Base-by-base conservation (phyloP, 805 yeast species). In the Diddensiella transvaalensis region DNA sequence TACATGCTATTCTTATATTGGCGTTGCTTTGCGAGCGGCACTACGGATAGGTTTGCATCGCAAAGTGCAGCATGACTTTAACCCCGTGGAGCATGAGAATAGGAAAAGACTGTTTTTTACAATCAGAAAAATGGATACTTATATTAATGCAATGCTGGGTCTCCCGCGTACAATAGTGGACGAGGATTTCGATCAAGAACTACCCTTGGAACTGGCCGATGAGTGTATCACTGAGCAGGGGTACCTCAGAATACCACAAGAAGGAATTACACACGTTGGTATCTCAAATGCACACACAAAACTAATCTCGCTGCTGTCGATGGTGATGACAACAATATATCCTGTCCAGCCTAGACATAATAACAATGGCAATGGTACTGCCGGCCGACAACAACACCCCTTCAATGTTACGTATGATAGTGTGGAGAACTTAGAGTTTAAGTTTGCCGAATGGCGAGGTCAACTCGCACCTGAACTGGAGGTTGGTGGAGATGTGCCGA, bases 241-340 rank as follows among this genome's bases (percentile, higher is more conserved):
- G 0, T 81, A 82, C 54, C 56, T 70, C 17, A 67, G 58, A 61
- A 36, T 35, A 38, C 67, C 59, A 62, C 80, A 61, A 57, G 67
- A 67, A 67, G 79, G 71, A 62, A 65, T 85, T 21, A 81, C 90
- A 6, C 80, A 87, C 8, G 74, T 88, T 17, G 89, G 82, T 0
- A 83, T 89, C 63, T 93, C 95, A n/a, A 89, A 88, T 60, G 83
- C 83, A 45, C 96, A 89, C 60, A 88, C 96, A 0, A 77, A 76
- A 51, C 69, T 89, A 42, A 80, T 88, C 61, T 64, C 83, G 50
- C 78, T 89, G 3, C 72, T 88, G 68, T 79, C 83, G 48, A 82
- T 80, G 51, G 82, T 88, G 29, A 84, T 87, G 33, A 77, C 78
- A 49, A 78, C 80, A 50, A 68, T 90, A 32, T 89, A 89, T 61